phyloP scores from a whole-genome alignment of 768 basidiomycete species.

The Tulasnella sp. region DNA sequence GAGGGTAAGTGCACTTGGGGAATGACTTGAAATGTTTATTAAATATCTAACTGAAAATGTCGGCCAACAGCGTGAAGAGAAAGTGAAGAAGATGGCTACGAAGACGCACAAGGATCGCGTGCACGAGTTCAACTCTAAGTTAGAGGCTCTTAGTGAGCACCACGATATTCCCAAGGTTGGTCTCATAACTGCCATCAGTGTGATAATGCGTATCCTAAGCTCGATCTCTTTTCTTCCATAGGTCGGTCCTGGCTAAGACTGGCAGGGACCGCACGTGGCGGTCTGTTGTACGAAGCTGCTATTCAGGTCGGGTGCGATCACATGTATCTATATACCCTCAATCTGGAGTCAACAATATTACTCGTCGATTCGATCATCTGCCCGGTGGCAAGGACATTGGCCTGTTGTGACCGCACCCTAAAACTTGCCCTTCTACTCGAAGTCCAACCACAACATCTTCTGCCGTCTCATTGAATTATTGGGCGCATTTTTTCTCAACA shows the following conservation, averaged over 20 bases:
- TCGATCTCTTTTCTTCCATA: constrained; percentile 29
- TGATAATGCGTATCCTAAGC: constrained; percentile 28
- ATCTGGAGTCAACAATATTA: too few species aligned
- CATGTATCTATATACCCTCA: not conserved
- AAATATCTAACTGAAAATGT: not conserved
- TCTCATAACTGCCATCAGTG: constrained; percentile 14
- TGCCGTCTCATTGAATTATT: not conserved
- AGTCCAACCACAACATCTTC: not conserved
- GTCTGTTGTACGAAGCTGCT: not conserved
- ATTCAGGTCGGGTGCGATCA: not conserved
- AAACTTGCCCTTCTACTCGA: not conserved
- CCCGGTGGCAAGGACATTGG: not conserved
- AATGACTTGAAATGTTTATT: too few species aligned
- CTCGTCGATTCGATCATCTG: not conserved
- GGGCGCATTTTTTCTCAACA: not conserved
- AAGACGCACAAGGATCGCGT: constrained; percentile 94
- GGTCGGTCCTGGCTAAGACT: constrained; percentile 79
- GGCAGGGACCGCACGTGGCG: constrained; percentile 15
- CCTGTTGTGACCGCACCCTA: not conserved
- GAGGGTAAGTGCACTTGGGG: constrained; percentile 44
- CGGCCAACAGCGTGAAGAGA: constrained; percentile 53
- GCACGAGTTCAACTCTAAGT: constrained; percentile 76
- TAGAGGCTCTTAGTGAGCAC: constrained; percentile 84
- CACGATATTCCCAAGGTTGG: constrained; percentile 83
- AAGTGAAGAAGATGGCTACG: constrained; percentile 65